Evolutionary conservation across 2,329 filamentous ascomycete species (phyloP), one percentile per base, ranked within the genome.

Genomic region (Boeremia exigua): DNA sequence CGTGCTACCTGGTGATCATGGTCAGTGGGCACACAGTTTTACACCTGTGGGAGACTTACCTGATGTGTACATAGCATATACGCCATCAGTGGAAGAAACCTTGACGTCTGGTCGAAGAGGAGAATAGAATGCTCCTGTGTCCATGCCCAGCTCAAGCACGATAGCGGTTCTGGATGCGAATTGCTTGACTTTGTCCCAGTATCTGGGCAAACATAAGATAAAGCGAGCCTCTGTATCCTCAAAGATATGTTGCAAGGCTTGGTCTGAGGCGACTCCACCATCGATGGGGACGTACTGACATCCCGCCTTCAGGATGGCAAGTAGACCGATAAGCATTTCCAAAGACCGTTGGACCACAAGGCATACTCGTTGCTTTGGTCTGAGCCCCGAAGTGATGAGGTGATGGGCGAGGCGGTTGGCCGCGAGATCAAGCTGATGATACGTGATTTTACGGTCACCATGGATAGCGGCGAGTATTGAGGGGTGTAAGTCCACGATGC

Each of bases 221-320:
- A 82, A 74, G 4, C 70, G 66, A 6, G 78, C 75, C 12, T 73
- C 69, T 4, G 81, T 79, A 60, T 85, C 77, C 23, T 76, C 67
- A 44, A 85, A 73, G 27, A 85, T 82, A 51, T 81, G 79, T 23
- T 74, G 72, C 19, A 86, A 40, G 10, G 67, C 66, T 39, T 70
- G 62, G 6, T 74, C 65, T 1, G 71, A 71, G 3, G 63, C 59
- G n/a, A 74, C 67, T 5, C 81, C 80, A 30, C 84, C 84, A 58
- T 87, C 85, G 2, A 87, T 77, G 2, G 84, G 84, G 5, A 86
- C 78, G 63, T 87, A 87, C 59, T 86, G 83, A 14, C 80, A 84
- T n/a, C 84, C 84, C 44, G 80, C 81, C 48, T 83, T 83, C 30
- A 87, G 72, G 19, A 86, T 76, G 2, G 82, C 84, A 56, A 84